These are phyloP conservation scores for Camptophora hylomeconis DNA, from an alignment of 2,329 filamentous ascomycete species.

Conservation along the genomic window DNA sequence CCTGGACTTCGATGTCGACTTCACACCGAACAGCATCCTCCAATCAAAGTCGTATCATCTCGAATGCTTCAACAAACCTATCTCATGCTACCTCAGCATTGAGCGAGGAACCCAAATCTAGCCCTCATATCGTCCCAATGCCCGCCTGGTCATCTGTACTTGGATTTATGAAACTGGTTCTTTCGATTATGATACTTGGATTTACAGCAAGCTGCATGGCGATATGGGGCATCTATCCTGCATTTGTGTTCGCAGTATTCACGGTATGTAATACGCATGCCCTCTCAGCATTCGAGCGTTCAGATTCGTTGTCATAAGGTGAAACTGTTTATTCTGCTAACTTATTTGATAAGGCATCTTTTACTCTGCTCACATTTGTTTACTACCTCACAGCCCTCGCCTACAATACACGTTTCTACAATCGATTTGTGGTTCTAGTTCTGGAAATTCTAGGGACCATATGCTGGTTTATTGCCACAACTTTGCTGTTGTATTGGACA, in stretches of 20 bases:
- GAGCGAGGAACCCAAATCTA: too few species aligned
- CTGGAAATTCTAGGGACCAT: slow-evolving; percentile 13
- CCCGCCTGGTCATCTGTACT: slow-evolving; percentile 12
- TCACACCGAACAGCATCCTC: too few species aligned
- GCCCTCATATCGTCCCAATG: slow-evolving; percentile 12
- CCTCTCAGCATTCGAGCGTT: too few species aligned
- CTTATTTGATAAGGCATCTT: too few species aligned
- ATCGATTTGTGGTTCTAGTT: slow-evolving; percentile 11
- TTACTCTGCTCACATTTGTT: slow-evolving; percentile 11
- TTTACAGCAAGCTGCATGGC: slow-evolving; percentile 10
- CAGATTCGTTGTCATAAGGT: too few species aligned
- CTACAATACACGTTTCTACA: slow-evolving; percentile 11
- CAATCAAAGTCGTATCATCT: too few species aligned
- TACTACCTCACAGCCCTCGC: slow-evolving; percentile 14
- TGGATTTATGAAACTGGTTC: slow-evolving; percentile 11
- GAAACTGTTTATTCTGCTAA: too few species aligned
- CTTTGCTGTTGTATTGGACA: slow-evolving; percentile 11
- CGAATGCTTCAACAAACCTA: too few species aligned
- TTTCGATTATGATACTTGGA: slow-evolving; percentile 10
- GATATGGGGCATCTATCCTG: slow-evolving; percentile 11
- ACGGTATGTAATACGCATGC: slow-evolving; percentile 10
- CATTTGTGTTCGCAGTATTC: slow-evolving; percentile 12
- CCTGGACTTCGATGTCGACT: too few species aligned
- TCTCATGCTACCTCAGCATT: too few species aligned
- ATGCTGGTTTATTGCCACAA: slow-evolving; percentile 13